phyloP scores from a whole-genome alignment of 2,329 filamentous ascomycete genomes.

The Chrysosporium keratinophilum region DNA sequence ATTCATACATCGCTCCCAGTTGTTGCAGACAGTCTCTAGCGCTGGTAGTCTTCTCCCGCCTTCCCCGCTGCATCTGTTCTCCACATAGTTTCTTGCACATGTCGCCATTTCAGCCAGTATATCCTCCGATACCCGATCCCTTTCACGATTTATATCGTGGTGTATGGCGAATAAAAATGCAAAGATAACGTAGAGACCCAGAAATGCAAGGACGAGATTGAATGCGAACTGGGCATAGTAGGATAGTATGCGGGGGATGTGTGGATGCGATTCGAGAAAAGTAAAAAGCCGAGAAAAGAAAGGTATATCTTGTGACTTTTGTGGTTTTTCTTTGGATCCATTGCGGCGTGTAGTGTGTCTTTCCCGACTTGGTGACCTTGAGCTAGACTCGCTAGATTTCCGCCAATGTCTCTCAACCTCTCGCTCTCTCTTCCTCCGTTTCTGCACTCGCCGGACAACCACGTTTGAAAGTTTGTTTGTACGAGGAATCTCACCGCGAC shows the following conservation, averaged over 20 bases:
- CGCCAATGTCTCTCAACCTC: slow-evolving; percentile 36
- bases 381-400: slow-evolving; percentile 36
- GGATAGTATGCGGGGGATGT: slow-evolving; percentile 55
- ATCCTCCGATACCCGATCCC: slow-evolving; percentile 55
- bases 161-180: slow-evolving; percentile 59
- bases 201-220: slow-evolving; percentile 40
- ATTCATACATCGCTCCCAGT: slow-evolving; percentile 82
- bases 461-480: slow-evolving; percentile 40
- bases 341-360: slow-evolving; percentile 15
- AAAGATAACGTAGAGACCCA: slow-evolving; percentile 55
- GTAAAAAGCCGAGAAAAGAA: slow-evolving; percentile 45
- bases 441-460: slow-evolving; percentile 38
- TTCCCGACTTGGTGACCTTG: slow-evolving; percentile 30
- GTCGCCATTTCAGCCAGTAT: slow-evolving; percentile 62
- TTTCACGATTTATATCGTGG: slow-evolving; percentile 63
- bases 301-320: slow-evolving; percentile 14
- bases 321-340: neutral
- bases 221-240: slow-evolving; percentile 54
- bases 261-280: slow-evolving; percentile 54
- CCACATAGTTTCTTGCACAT: slow-evolving; percentile 62
- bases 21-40: slow-evolving; percentile 59
- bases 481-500: slow-evolving; percentile 54
- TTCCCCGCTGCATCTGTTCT: slow-evolving; percentile 62
- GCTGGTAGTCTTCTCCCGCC: slow-evolving; percentile 54
- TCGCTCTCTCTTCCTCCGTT: slow-evolving; percentile 40